phyloP scores from a whole-genome alignment of 129 eudicot species.

The Pulicaria dysenterica region DNA sequence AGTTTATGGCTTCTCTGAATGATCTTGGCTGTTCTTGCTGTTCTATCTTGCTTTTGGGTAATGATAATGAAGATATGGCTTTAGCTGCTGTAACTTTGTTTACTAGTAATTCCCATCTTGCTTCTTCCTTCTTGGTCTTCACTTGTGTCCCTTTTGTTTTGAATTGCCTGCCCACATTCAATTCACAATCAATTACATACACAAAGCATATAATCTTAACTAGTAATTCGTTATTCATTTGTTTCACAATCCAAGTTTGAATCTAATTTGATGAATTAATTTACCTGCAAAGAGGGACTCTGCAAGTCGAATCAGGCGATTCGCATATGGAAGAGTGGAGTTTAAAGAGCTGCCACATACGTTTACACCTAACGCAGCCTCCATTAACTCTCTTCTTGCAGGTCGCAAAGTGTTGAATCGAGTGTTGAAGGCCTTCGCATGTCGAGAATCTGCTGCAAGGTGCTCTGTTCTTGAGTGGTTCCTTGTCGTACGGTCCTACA shows the following conservation, averaged over 20 bases:
- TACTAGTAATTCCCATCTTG: conserved; percentile 68
- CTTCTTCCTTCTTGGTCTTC: conserved; percentile 55
- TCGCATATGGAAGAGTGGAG: conserved; percentile 89
- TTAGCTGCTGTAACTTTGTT: conserved; percentile 71
- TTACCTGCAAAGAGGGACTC: conserved; percentile 96
- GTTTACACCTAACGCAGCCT: conserved; percentile 79
- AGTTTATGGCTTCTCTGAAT: conserved; percentile 17
- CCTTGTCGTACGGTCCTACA: conserved; percentile 82
- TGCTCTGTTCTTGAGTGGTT: conserved; percentile 53
- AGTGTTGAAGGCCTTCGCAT: conserved; percentile 80
- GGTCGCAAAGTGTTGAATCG: conserved; percentile 69
- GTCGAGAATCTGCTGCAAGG: conserved; percentile 82
- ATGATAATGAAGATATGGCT: conserved; percentile 69
- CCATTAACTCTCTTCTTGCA: conserved; percentile 81
- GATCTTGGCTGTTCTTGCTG: conserved; percentile 40
- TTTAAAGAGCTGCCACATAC: conserved; percentile 94
- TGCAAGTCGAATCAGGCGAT: conserved; percentile 62
- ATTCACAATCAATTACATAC: background rate
- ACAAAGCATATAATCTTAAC: background rate
- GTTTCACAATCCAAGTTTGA: no score
- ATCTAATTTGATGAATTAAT: background rate
- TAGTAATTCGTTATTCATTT: no score
- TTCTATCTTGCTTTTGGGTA: conserved; percentile 55
- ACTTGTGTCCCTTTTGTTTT: conserved; percentile 56
- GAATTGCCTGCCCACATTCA: conserved; percentile 51